Conservation (phyloP, 768 basidiomycete genomes). For the Tulasnella sp. region DNA sequence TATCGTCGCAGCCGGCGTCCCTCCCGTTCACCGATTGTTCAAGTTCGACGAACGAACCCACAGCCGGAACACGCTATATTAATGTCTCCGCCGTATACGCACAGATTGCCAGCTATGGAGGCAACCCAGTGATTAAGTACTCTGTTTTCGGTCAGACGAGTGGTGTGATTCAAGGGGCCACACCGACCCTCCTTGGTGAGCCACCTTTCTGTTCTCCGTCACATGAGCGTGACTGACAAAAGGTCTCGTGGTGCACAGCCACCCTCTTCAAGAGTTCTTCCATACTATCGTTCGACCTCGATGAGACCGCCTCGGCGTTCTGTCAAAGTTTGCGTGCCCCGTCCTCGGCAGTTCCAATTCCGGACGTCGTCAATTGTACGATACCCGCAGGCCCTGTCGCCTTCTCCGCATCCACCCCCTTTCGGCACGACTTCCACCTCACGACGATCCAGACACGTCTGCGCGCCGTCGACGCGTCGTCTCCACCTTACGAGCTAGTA, state of each 20-base stretch:
- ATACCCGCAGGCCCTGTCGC: conserved; percentile 70
- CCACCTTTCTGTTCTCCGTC: conserved; percentile 36
- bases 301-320: conserved; percentile 59
- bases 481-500: conserved; percentile 60
- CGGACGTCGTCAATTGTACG: conserved; percentile 52
- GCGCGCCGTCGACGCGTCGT: conserved; percentile 72
- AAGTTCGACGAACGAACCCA: conserved; percentile 31
- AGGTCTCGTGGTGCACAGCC: conserved; percentile 34
- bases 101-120: conserved; percentile 43
- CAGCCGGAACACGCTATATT: conserved; percentile 40
- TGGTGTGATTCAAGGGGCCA: conserved; percentile 10
- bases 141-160: conserved; percentile 14
- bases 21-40: conserved; percentile 64
- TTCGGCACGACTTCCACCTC: conserved; percentile 54
- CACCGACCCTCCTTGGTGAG: conserved; percentile 39
- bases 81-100: conserved; percentile 60
- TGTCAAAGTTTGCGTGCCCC: conserved; percentile 73
- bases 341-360: conserved; percentile 43
- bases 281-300: conserved; percentile 68
- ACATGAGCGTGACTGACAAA: conserved; percentile 17
- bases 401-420: conserved; percentile 55
- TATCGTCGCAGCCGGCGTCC: conserved; percentile 46
- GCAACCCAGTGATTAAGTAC: conserved; percentile 24
- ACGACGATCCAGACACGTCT: conserved; percentile 78
- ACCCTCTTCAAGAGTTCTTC: conserved; percentile 79